phyloP scores from a whole-genome alignment of 2,329 filamentous ascomycete genomes.

The Exophiala xenobiotica region DNA sequence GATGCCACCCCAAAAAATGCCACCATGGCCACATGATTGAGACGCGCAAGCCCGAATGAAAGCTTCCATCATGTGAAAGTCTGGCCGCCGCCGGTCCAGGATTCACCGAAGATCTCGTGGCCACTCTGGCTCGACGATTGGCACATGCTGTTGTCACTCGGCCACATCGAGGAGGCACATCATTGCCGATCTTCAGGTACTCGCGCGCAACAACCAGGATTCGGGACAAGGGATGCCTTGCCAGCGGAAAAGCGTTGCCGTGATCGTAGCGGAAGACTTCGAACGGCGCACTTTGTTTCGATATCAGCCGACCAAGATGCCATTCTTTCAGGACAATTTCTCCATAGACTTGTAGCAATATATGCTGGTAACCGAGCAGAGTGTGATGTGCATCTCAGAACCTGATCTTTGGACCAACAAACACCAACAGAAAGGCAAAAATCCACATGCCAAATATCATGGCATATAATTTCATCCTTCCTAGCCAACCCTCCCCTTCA shows the following conservation, averaged over 20 bases:
- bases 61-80: background rate
- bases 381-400: slow-evolving; percentile 55
- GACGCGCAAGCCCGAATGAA: too few relatives aligned
- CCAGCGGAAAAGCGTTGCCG: too few relatives aligned
- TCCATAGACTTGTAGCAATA: too few relatives aligned
- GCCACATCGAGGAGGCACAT: too few relatives aligned
- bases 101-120: slow-evolving; percentile 11
- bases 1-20: background rate
- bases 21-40: background rate
- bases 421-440: slow-evolving; percentile 74
- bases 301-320: too few relatives aligned
- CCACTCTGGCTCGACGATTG: background rate
- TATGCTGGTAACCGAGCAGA: too few relatives aligned
- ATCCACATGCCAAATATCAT: slow-evolving; percentile 82
- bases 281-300: too few relatives aligned
- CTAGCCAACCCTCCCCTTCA: slow-evolving; percentile 86
- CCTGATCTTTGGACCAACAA: slow-evolving; percentile 81
- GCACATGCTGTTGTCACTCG: too few relatives aligned
- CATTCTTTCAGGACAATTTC: too few relatives aligned
- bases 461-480: slow-evolving; percentile 76
- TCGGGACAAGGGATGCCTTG: background rate
- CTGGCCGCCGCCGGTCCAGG: background rate
- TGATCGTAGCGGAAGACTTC: background rate
- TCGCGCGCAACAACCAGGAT: background rate
- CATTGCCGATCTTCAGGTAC: slow-evolving; percentile 11